Evolutionary conservation across 768 basidiomycete genomes (phyloP).

Genomic region (Porpolomopsis calyptriformis): DNA sequence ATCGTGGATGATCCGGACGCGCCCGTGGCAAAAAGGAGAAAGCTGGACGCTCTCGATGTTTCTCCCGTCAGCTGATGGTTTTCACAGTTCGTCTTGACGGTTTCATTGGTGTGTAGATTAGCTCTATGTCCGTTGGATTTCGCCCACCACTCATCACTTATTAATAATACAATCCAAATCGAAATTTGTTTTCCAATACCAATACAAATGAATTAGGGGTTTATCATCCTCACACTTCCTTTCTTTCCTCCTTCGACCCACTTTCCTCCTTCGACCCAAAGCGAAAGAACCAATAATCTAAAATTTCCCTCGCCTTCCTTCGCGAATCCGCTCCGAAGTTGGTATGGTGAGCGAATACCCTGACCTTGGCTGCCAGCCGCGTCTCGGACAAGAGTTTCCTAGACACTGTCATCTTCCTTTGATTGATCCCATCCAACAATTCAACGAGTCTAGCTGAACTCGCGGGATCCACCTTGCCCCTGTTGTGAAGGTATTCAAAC

Average conservation of each 20-base stretch:
- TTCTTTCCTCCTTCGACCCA: neutral
- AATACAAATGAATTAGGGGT: too few relatives aligned
- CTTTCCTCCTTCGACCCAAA: neutral
- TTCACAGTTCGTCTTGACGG: neutral
- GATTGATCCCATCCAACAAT: neutral
- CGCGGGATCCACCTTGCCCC: neutral
- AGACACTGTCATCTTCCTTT: neutral
- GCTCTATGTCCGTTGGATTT: neutral
- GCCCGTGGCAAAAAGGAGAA: conserved; percentile 1
- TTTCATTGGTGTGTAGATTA: neutral
- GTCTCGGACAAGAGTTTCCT: neutral
- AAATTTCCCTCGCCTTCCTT: neutral
- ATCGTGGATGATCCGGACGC: conserved; percentile 42
- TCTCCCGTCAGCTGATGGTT: neutral
- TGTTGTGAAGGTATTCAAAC: neutral
- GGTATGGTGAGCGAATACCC: neutral
- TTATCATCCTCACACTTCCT: too few relatives aligned
- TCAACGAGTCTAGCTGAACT: neutral
- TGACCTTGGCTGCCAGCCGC: neutral
- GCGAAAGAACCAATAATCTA: neutral
- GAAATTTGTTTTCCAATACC: too few relatives aligned
- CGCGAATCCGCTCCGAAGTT: neutral
- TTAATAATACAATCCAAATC: too few relatives aligned
- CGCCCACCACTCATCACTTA: too few relatives aligned
- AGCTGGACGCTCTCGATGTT: neutral